Conservation (phyloP, 2,329 filamentous ascomycete species). For the Botrytis fabae region DNA sequence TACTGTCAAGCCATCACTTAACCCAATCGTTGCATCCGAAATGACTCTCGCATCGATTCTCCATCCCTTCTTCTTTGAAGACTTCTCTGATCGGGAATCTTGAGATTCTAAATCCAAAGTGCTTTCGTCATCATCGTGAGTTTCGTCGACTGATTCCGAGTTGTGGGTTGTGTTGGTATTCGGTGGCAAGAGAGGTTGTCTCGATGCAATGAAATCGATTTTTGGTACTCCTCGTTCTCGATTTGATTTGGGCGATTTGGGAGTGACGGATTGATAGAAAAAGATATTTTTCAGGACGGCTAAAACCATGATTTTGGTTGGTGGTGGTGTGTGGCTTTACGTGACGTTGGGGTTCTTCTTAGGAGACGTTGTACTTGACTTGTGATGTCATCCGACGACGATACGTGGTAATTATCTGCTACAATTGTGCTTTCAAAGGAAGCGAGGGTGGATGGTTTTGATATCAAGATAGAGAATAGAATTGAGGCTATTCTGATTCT, state of each 20-base stretch:
- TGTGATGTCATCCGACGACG: neutral
- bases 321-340: neutral
- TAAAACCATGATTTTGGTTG: constrained; percentile 37
- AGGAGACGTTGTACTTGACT: constrained; percentile 15
- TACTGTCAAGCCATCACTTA: constrained; percentile 63
- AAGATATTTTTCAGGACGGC: constrained; percentile 40
- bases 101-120: constrained; percentile 35
- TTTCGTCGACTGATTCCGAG: neutral
- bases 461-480: neutral
- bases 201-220: constrained; percentile 27
- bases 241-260: constrained; percentile 15
- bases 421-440: neutral
- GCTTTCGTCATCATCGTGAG: constrained; percentile 6
- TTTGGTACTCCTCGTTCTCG: constrained; percentile 1
- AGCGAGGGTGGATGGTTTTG: neutral
- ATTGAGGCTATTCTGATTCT: neutral
- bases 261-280: constrained; percentile 30
- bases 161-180: neutral
- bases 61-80: constrained; percentile 34
- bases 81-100: constrained; percentile 29
- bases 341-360: neutral
- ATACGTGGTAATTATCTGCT: neutral
- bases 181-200: constrained; percentile 28
- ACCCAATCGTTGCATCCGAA: constrained; percentile 59
- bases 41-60: constrained; percentile 42